Base-by-base conservation (phyloP, 2,329 filamentous ascomycete species). In the Aureobasidium sp. region DNA sequence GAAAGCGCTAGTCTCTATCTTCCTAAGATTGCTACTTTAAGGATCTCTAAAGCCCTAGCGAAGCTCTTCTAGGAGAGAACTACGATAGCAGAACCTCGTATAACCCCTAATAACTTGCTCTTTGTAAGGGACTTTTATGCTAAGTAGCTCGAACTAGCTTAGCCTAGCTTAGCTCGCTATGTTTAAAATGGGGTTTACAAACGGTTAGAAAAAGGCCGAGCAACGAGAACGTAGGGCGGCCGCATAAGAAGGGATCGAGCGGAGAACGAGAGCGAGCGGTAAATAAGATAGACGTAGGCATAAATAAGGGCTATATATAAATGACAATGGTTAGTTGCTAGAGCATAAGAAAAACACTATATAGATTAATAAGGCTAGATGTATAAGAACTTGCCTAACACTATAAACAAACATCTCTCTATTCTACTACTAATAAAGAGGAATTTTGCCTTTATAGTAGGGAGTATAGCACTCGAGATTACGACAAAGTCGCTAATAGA, bases 181-280 rank as follows among this genome's bases (percentile, higher is more conserved):
- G 46, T 49, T 33, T 49, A 25, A 25, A 49, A 49, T 8, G 46
- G 46, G 25, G 8, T 49, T 46, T 25, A 25, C 25, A 31, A 49
- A 49, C 25, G 25, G 46, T 49, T 17, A 11, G 25, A 49, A 49
- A 49, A 33, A 49, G 46, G 46, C n/a, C 25, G 46, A 49, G 46
- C 46, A 49, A 49, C 46, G 46, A 49, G 46, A 49, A 49, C 25
- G 46, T 25, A 49, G 46, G 46, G 46, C 46, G 46, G 46, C 46
- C 25, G 46, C 46, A 49, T 11, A 49, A 49, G 46, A 49, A 49
- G 25, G 25, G 46, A 25, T 33, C 31, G 25, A 49, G 46, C 46
- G 46, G 25, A 49, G 2, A 49, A 49, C 46, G 46, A 49, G 46
- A 49, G 46, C 46, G 46, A 49, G 25, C 25, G 46, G 46, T 49